Conservation (phyloP, 139 green algal species). For the Picochlorum costavermella region DNA sequence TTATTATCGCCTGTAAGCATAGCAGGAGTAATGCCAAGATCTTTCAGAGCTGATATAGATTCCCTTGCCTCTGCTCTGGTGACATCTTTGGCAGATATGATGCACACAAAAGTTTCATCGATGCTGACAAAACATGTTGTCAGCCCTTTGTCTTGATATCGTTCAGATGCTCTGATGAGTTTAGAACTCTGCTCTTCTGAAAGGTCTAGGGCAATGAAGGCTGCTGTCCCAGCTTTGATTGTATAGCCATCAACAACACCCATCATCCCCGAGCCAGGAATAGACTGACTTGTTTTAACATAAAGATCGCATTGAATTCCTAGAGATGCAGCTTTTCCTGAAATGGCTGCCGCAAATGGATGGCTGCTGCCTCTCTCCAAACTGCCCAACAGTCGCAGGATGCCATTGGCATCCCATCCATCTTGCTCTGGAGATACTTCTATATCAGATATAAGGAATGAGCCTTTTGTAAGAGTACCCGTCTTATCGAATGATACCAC, state of each 20-base stretch:
- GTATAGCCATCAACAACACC: conserved; percentile 11
- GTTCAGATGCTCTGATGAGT: neutral
- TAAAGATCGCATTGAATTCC: conserved; percentile 7
- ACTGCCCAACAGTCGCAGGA: conserved; percentile 21
- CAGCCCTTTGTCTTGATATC: neutral
- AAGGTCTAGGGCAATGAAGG: conserved; percentile 2
- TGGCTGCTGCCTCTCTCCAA: conserved; percentile 39
- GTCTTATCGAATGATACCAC: conserved; percentile 70
- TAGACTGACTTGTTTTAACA: neutral
- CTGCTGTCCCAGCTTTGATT: conserved; percentile 7
- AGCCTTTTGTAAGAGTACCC: conserved; percentile 66
- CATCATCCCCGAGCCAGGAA: conserved; percentile 13
- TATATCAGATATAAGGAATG: conserved; percentile 32
- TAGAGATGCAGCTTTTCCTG: conserved; percentile 16
- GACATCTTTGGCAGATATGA: conserved; percentile 14
- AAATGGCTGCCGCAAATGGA: conserved; percentile 43
- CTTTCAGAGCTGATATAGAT: conserved; percentile 23
- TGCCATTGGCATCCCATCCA: neutral
- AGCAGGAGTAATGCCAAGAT: conserved; percentile 38
- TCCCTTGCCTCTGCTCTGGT: conserved; percentile 16
- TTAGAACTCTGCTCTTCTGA: neutral
- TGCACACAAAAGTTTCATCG: conserved; percentile 8
- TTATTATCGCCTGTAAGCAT: conserved; percentile 83
- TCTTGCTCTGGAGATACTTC: neutral
- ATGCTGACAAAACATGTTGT: conserved; percentile 22